Base-by-base conservation (phyloP, 371 early-diverging fungal genomes). In the Gilbertella persicaria region DNA sequence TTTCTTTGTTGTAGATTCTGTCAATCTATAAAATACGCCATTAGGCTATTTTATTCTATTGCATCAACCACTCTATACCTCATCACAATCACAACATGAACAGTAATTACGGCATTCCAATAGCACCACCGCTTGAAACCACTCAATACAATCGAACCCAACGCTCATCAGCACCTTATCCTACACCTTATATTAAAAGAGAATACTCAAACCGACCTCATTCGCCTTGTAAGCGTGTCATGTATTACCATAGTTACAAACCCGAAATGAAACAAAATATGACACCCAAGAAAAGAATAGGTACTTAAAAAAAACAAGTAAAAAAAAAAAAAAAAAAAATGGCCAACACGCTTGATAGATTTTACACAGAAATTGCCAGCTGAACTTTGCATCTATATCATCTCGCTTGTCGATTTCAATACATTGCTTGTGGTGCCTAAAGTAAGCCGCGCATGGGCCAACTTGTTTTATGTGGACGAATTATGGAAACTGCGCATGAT, bases 311-410 rank as follows among this genome's bases (percentile, higher is more conserved):
- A 5, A 20, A 8, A 38, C 25, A 45, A 16, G 20, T 0, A 36
- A 9, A 44, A 30, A 57, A 38, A 28, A 3, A 25, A 29, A 48
- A 23, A 33, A 46, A 55, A 40, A 46, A 10, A 37, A 3, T 21
- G 3, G 38, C 19, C 12, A 6, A 38, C n/a, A n/a, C 19, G 2
- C 24, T 25, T 17, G 5, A 25, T 49, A 63, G 63, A 63, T 44
- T 63, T 63, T 40, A 57, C 58, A 10, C 30, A 48, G n/a, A 39
- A 43, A 43, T 52, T 67, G 17, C 67, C 67, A 26, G 19, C 46
- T 3, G 67, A 67, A 56, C 40, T 67, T 33, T 63, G 63, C 17
- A 45, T 50, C 43, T 56, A 60, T 30, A 67, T 67, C 17, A 21
- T 67, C 10, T 63, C 67, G 14, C 36, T 67, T 19, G 45, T 67